These are phyloP conservation scores for Phytopythium chamaehyphon DNA, from an alignment of 352 stramenopile species.

Conservation along the genomic window DNA sequence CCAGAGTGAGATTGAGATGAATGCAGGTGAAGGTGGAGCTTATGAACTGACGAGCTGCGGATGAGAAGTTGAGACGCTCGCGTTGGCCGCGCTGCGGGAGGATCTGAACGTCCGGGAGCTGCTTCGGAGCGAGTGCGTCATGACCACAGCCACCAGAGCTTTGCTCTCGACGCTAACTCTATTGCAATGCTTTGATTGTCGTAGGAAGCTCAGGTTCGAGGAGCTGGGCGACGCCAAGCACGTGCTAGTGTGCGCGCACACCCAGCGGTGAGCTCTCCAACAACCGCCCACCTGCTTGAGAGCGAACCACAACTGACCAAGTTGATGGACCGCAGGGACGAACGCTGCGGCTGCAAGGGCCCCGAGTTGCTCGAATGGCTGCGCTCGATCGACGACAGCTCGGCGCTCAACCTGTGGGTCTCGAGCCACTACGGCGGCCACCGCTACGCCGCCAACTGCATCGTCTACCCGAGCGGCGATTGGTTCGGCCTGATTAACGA, in stretches of 20 bases:
- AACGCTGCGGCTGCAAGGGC: conserved; percentile 68
- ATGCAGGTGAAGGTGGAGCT: neutral
- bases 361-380: conserved; percentile 68
- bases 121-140: conserved; percentile 31
- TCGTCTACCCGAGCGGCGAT: conserved; percentile 70
- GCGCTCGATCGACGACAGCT: conserved; percentile 21
- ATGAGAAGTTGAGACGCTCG: conserved; percentile 36
- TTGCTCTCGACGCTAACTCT: neutral
- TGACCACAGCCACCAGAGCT: neutral
- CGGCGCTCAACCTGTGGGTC: conserved; percentile 48
- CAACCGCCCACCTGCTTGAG: neutral
- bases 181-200: neutral
- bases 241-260: conserved; percentile 70
- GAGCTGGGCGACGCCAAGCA: conserved; percentile 38
- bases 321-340: conserved; percentile 28
- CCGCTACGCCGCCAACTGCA: conserved; percentile 64
- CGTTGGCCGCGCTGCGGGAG: conserved; percentile 29
- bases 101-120: conserved; percentile 21
- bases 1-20: conserved; percentile 28
- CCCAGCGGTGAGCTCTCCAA: conserved; percentile 21
- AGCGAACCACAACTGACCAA: neutral
- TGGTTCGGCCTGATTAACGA: conserved; percentile 76
- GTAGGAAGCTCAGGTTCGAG: conserved; percentile 36
- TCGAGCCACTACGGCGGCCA: conserved; percentile 75
- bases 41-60: no score